A percentile compares a stretch with the other conserved stretches of the same genome.
Conservation (phyloP, 2,329 filamentous ascomycete genomes). For the Colletotrichum truncatum region DNA sequence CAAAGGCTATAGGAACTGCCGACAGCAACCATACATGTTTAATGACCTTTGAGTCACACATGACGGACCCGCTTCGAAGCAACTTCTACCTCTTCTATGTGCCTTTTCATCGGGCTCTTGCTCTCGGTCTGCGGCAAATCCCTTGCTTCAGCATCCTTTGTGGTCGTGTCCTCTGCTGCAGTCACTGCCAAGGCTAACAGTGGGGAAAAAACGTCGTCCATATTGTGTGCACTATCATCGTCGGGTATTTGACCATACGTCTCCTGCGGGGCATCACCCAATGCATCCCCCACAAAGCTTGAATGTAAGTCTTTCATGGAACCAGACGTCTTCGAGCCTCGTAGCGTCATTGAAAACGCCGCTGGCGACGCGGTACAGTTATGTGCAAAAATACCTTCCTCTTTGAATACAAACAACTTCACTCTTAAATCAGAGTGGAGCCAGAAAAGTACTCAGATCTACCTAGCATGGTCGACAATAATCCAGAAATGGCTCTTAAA, state of each 20-base stretch:
- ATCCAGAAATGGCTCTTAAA: no score
- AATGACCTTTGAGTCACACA: not conserved
- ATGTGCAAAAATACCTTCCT: no score
- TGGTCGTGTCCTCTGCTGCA: not conserved
- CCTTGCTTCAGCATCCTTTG: not conserved
- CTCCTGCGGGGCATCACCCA: not conserved
- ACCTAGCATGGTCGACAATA: no score
- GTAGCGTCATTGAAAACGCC: constrained; percentile 6
- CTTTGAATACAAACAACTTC: no score
- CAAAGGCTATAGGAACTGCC: no score
- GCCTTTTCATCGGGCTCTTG: not conserved
- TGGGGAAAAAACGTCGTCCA: not conserved
- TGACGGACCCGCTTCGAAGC: not conserved
- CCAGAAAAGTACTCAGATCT: no score
- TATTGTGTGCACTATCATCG: not conserved
- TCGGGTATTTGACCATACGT: not conserved
- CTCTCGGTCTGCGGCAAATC: not conserved
- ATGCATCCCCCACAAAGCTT: not conserved
- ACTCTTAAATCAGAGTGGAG: no score
- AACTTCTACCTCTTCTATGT: not conserved
- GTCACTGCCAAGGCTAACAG: not conserved
- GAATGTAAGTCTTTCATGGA: not conserved
- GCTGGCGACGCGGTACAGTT: not conserved
- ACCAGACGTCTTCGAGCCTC: not conserved
- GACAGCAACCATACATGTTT: not conserved